These are phyloP conservation scores for Xylaria sp. DNA, from an alignment of 2,329 filamentous ascomycete genomes.

Conservation along the genomic window DNA sequence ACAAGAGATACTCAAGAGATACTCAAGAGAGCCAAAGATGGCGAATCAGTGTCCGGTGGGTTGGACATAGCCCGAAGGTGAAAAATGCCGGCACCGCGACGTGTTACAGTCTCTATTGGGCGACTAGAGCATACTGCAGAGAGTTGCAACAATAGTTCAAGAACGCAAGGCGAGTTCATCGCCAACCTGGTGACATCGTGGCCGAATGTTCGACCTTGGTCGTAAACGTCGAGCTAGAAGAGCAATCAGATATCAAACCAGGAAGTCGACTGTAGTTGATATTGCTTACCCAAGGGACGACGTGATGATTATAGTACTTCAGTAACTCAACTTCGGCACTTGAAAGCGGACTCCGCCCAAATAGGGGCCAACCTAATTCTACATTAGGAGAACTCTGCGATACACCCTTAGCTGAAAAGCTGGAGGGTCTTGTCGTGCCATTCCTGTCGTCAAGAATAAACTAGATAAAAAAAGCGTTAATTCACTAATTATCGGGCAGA, in stretches of 20 bases:
- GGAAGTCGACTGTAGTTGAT: neutral
- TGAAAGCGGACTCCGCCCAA: slow-evolving; percentile 28
- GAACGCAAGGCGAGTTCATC: slow-evolving; percentile 33
- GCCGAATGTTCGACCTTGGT: slow-evolving; percentile 26
- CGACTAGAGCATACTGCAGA: slow-evolving; percentile 33
- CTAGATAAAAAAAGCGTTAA: slow-evolving; percentile 10
- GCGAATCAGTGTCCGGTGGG: slow-evolving; percentile 25
- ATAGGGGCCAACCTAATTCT: slow-evolving; percentile 10
- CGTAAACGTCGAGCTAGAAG: slow-evolving; percentile 34
- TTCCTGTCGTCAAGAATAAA: slow-evolving; percentile 14
- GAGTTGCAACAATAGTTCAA: slow-evolving; percentile 34
- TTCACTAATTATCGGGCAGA: neutral
- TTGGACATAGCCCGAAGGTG: slow-evolving; percentile 36
- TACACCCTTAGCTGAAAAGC: neutral
- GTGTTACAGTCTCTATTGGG: slow-evolving; percentile 20
- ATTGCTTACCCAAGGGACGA: slow-evolving; percentile 37
- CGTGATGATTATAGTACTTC: slow-evolving; percentile 34
- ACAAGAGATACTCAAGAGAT: slow-evolving; percentile 31
- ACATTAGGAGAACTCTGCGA: neutral
- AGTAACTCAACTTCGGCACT: slow-evolving; percentile 34
- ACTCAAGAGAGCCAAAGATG: slow-evolving; percentile 24
- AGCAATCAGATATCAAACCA: neutral
- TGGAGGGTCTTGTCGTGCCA: neutral
- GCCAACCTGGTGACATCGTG: slow-evolving; percentile 22
- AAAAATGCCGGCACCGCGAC: slow-evolving; percentile 30